Evolutionary conservation across 768 basidiomycete genomes (phyloP), one percentile per base, ranked within the genome.

Genomic region (Russula foetens): DNA sequence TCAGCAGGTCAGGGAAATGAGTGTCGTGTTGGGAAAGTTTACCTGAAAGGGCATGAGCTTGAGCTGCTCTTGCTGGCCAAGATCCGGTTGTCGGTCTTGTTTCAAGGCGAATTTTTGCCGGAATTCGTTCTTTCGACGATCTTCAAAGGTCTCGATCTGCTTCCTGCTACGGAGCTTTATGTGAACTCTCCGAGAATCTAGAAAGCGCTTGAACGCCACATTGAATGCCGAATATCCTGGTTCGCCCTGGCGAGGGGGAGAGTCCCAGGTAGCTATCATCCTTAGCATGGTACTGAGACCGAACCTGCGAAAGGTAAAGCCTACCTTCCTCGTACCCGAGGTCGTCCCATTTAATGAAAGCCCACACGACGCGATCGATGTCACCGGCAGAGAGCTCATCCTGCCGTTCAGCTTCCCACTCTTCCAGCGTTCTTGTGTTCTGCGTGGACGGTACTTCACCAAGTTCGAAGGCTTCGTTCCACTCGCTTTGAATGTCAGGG

Each of bases 301-400:
- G 45, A 35, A 29, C 51, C 54, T 55, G 31, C 52, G 33, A 45
- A n/a, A 24, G 14, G 39, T 9, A 4, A n/a, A 69, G 12, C 81
- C 55, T 59, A 91, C 95, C 85, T 77, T 93, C 88, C 23, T 96
- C 89, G 63, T 98, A 97, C n/a, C 88, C 85, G 28, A 98, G 77
- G 63, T 93, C 93, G 46, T 84, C 78, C 96, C 96, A 98, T 71
- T 98, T 99, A 66, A 92, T 77, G 70, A 94, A 94, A 14, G 81
- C 83, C 86, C 90, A 93, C 21, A 84, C 77, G 35, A 96, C 83
- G 52, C 80, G 72, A 41, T 81, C 75, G 29, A 85, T 79, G 66
- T 88, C 78, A 5, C 81, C 73, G 31, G 72, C 67, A 11, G 69
- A 68, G 7, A 92, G 72, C 3, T 68, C 68, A n/a, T 70, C 55